Evolutionary conservation across 352 stramenopile genomes (phyloP).

Genomic region (Lagenidium sp.): DNA sequence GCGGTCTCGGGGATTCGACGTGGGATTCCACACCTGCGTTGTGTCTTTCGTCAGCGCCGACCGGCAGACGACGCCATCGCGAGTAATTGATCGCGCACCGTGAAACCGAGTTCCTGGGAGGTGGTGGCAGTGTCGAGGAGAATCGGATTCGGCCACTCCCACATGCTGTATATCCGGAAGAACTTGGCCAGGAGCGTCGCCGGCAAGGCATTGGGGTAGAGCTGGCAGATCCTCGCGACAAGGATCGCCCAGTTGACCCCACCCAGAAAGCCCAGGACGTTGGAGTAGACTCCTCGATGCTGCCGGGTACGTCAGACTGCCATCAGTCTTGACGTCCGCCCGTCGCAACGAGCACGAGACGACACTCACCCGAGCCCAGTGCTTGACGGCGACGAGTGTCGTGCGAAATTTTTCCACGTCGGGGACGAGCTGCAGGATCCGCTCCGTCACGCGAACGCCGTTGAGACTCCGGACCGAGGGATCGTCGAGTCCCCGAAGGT

Average conservation of each 20-base stretch:
- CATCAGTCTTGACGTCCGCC: slow-evolving; percentile 4
- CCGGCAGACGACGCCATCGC: too few relatives aligned
- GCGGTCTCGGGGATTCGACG: slow-evolving; percentile 73
- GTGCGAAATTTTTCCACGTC: slow-evolving; percentile 80
- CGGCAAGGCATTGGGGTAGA: slow-evolving; percentile 81
- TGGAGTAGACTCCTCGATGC: slow-evolving; percentile 97
- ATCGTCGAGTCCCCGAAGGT: slow-evolving; percentile 89
- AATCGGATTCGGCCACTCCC: slow-evolving; percentile 95
- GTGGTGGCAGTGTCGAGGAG: slow-evolving; percentile 62
- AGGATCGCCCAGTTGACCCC: slow-evolving; percentile 99
- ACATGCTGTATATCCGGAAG: slow-evolving; percentile 93
- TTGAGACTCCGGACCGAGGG: slow-evolving; percentile 90
- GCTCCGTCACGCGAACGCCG: slow-evolving; percentile 92
- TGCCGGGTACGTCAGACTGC: slow-evolving; percentile 9
- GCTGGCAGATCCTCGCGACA: slow-evolving; percentile 92
- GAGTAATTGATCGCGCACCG: too few relatives aligned
- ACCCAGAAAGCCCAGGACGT: slow-evolving; percentile 97
- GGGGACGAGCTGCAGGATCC: slow-evolving; percentile 89
- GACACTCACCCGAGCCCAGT: slow-evolving; percentile 70
- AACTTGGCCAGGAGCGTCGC: slow-evolving; percentile 90
- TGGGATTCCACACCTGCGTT: slow-evolving; percentile 89
- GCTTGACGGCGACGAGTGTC: slow-evolving; percentile 88
- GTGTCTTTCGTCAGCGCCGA: too few relatives aligned
- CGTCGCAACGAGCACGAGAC: slow-evolving; percentile 1
- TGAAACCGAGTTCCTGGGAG: slow-evolving; percentile 38